Conservation (phyloP, 2,329 filamentous ascomycete genomes). For the Pyrenophora tritici-repentis region DNA sequence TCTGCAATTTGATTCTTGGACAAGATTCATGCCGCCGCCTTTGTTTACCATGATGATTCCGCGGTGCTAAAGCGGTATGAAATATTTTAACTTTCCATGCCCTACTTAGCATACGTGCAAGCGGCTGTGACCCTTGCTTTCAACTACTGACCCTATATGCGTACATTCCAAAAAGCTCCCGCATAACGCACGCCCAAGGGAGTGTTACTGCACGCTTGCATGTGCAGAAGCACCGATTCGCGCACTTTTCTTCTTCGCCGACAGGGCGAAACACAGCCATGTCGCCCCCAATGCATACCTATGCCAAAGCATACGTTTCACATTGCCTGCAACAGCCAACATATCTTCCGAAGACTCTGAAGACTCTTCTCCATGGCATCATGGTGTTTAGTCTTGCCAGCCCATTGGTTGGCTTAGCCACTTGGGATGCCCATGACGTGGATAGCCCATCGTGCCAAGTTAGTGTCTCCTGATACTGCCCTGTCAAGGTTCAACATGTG, state of each 20-base stretch:
- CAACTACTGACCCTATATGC: too few relatives aligned
- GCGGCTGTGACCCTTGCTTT: too few relatives aligned
- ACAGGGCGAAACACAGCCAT: conserved; percentile 20
- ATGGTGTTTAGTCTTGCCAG: background rate
- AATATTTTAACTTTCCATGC: conserved; percentile 2
- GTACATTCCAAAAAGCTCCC: too few relatives aligned
- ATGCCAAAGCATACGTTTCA: conserved; percentile 11
- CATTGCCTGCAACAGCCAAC: conserved; percentile 2
- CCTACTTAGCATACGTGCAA: background rate
- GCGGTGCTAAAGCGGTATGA: conserved; percentile 14
- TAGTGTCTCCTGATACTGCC: conserved; percentile 5
- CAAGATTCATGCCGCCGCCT: conserved; percentile 7
- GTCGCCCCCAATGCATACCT: background rate
- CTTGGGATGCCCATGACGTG: background rate
- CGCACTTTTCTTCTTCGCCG: conserved; percentile 5
- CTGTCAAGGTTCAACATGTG: background rate
- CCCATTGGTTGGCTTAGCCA: too few relatives aligned
- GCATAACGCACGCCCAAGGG: background rate
- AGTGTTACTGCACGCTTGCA: background rate
- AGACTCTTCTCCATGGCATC: background rate
- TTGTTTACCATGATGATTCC: conserved; percentile 3
- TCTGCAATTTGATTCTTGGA: conserved; percentile 17
- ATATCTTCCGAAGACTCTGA: background rate
- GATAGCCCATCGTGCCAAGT: background rate
- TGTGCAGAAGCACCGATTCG: conserved; percentile 10